Percentiles rank a stretch among this genome's conserved stretches.
These are phyloP conservation scores for Boeremia exigua DNA, from an alignment of 2,329 filamentous ascomycete species.

Conservation along the genomic window DNA sequence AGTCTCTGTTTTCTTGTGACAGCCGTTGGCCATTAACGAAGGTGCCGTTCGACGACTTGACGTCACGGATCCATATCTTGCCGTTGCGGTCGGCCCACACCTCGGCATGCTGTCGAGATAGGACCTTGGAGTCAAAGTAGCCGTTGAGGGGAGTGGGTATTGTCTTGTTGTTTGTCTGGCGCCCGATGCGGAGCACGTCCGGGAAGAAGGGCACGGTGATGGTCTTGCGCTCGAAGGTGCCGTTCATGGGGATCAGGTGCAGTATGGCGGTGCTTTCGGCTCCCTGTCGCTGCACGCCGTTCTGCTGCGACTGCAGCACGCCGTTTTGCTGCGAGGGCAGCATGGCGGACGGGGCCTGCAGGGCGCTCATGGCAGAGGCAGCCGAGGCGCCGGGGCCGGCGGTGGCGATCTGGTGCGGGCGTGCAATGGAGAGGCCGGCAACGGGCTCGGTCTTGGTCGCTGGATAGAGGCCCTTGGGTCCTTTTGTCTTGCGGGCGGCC, in stretches of 20 bases:
- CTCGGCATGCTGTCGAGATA: conserved; percentile 94
- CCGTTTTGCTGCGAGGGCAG: conserved; percentile 72
- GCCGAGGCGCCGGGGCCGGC: conserved; percentile 64
- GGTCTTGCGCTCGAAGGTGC: conserved; percentile 95
- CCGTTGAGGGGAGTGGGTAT: conserved; percentile 89
- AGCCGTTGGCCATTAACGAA: conserved; percentile 93
- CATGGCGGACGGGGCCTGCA: conserved; percentile 67
- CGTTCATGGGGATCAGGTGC: conserved; percentile 87
- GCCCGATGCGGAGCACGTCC: conserved; percentile 92
- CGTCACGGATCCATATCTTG: conserved; percentile 94
- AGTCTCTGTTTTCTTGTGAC: conserved; percentile 94
- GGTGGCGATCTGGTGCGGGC: conserved; percentile 66
- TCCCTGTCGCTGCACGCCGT: conserved; percentile 59
- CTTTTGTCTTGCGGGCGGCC: conserved; percentile 57
- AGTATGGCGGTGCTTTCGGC: conserved; percentile 76
- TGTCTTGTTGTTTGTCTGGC: conserved; percentile 97
- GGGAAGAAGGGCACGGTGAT: conserved; percentile 92
- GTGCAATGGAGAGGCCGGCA: conserved; percentile 65
- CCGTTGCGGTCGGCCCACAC: conserved; percentile 86
- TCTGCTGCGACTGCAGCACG: conserved; percentile 65
- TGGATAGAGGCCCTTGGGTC: conserved; percentile 66
- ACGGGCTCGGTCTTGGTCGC: conserved; percentile 70
- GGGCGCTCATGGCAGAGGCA: conserved; percentile 66
- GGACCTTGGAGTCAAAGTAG: conserved; percentile 97
- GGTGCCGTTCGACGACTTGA: conserved; percentile 98